Percentiles rank a stretch among this genome's conserved stretches.
Evolutionary conservation across 768 basidiomycete genomes (phyloP).

Genomic region (Rhizopogon vinicolor): DNA sequence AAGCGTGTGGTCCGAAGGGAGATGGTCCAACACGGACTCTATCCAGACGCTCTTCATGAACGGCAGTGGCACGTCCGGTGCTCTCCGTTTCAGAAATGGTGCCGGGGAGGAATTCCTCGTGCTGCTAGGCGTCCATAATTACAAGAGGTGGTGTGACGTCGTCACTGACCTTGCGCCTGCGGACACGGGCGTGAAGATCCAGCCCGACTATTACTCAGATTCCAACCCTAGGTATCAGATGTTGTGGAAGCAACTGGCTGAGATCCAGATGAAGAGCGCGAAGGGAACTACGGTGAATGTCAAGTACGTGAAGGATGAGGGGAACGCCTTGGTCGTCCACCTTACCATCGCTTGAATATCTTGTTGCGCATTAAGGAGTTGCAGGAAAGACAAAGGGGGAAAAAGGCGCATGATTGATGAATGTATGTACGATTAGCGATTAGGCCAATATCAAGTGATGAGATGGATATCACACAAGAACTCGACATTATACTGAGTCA

Average conservation of each 20-base stretch:
- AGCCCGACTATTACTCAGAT: slow-evolving; percentile 6
- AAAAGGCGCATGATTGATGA: too few species aligned
- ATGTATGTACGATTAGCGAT: too few species aligned
- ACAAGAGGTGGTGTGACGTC: slow-evolving; percentile 35
- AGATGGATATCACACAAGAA: too few species aligned
- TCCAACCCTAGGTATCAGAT: not conserved
- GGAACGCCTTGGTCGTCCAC: not conserved
- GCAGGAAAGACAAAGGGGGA: too few species aligned
- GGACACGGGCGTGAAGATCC: slow-evolving; percentile 21
- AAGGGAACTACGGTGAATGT: not conserved
- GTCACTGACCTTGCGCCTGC: slow-evolving; percentile 23
- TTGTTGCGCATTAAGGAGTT: too few species aligned
- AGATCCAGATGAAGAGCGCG: not conserved
- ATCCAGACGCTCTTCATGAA: slow-evolving; percentile 26
- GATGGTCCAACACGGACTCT: slow-evolving; percentile 22
- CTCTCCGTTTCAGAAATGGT: slow-evolving; percentile 26
- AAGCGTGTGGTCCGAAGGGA: slow-evolving; percentile 12
- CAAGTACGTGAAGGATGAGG: not conserved
- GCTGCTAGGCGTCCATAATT: slow-evolving; percentile 35
- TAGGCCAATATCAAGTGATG: too few species aligned
- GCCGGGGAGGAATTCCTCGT: slow-evolving; percentile 28
- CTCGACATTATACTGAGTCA: too few species aligned
- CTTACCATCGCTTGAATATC: not conserved
- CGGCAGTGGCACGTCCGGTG: slow-evolving; percentile 36
- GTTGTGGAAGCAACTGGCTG: not conserved